These are phyloP conservation scores for Strombidium stylifer DNA, from an alignment of 73 alveolate genomes.

Conservation along the genomic window DNA sequence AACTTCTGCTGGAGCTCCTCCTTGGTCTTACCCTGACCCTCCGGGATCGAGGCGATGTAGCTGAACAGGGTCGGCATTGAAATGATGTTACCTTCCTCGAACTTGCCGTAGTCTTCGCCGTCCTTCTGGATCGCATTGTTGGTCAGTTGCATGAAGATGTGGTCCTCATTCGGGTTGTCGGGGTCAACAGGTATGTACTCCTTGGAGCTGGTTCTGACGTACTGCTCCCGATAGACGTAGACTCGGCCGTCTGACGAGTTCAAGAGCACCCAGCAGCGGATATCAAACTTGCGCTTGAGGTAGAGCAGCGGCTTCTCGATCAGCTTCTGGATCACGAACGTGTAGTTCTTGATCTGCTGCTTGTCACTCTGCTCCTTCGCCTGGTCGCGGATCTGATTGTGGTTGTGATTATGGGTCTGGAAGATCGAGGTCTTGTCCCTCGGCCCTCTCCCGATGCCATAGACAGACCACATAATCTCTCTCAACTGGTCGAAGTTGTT, in stretches of 20 bases:
- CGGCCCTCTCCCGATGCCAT: too few relatives aligned
- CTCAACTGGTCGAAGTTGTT: slow-evolving; percentile 54
- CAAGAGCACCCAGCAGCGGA: slow-evolving; percentile 85
- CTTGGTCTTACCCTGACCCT: too few relatives aligned
- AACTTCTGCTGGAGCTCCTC: too few relatives aligned
- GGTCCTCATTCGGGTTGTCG: slow-evolving; percentile 42
- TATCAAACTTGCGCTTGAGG: slow-evolving; percentile 88
- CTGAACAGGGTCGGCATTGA: too few relatives aligned
- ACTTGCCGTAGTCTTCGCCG: slow-evolving; percentile 75
- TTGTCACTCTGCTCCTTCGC: not conserved
- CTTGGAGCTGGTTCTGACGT: slow-evolving; percentile 74
- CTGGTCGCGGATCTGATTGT: not conserved
- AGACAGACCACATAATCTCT: slow-evolving; percentile 8
- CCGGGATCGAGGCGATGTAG: too few relatives aligned
- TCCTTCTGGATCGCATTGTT: slow-evolving; percentile 87
- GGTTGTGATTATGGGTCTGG: not conserved
- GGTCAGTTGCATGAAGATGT: slow-evolving; percentile 85
- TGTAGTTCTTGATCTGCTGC: too few relatives aligned
- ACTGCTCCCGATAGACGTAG: slow-evolving; percentile 80
- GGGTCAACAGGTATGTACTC: slow-evolving; percentile 66
- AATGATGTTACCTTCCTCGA: slow-evolving; percentile 92
- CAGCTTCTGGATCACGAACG: slow-evolving; percentile 80
- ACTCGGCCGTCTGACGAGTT: slow-evolving; percentile 66
- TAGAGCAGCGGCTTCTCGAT: slow-evolving; percentile 85
- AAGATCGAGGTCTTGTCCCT: too few relatives aligned